phyloP scores from a whole-genome alignment of 441 rosid genomes.

The Syzygium syzygioides region DNA sequence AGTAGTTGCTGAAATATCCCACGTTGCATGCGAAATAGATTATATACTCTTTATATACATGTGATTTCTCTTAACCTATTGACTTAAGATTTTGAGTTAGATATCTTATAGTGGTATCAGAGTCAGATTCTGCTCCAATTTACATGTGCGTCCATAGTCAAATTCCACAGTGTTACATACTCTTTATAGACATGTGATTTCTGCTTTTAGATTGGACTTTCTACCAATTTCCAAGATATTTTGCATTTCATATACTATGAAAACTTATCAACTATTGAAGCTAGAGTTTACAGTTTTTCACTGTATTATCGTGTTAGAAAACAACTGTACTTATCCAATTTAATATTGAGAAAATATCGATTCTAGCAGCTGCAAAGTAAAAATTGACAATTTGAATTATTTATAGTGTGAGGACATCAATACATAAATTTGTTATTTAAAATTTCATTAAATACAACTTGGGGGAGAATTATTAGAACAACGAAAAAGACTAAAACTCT shows the following conservation, averaged over 20 bases:
- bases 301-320: fast-evolving
- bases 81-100: fast-evolving
- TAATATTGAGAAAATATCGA: no score
- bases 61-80: no score
- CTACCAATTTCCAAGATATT: no score
- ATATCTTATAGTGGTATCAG: no score
- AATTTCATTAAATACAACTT: not conserved
- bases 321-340: not conserved
- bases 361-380: not conserved
- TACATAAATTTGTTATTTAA: fast-evolving
- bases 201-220: no score
- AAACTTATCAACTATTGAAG: not conserved
- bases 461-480: not conserved
- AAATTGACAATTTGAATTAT: not conserved
- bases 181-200: no score
- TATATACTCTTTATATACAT: not conserved
- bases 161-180: no score
- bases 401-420: no score
- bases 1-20: not conserved
- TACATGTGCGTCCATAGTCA: no score
- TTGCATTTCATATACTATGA: not conserved
- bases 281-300: no score
- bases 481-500: no score
- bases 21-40: not conserved
- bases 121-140: fast-evolving